Evolutionary conservation across 2,329 filamentous ascomycete species (phyloP), one percentile per base, ranked within the genome.

Genomic region (Trichoderma afroharzianum): DNA sequence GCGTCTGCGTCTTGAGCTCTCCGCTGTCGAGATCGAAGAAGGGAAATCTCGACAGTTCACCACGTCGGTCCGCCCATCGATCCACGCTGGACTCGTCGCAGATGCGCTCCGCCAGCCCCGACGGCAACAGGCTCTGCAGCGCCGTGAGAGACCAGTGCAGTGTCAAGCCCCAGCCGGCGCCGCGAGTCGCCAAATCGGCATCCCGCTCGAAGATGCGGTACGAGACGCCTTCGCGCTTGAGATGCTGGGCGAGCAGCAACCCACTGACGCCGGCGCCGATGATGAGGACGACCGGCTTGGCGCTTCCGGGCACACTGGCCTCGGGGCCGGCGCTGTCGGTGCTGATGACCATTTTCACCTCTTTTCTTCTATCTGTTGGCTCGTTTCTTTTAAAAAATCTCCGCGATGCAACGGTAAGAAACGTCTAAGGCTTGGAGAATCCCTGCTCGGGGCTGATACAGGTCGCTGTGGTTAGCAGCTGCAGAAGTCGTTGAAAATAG

Each of bases 101-200:
- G 2, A 90, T 78, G 0, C 82, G 82, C 2, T 77, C 76, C 4
- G 84, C 70, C 7, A 89, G 78, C 14, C 84, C 79, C 0, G 82
- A 76, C 0, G 88, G 86, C 32, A 91, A 80, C 26, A 90, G 81
- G 8, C 81, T 76, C 58, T 85, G 82, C 53, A 91, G 80, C 1
- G 82, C 83, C 0, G 85, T 82, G 11, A 90, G 82, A 5, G 86
- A 87, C 88, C 88, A 91, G 76, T 91, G 88, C 71, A 91, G 81
- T 0, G 88, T 91, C 71, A 91, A 80, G 3, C 88, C 90, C 90
- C 89, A 91, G 73, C 89, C 88, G 4, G 83, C 81, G 24, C 80
- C 86, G 36, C 84, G 86, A 32, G 82, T 82, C 71, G 78, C 81
- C 55, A 86, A 80, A 53, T 85, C 82, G 6, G 76, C 71, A 73